Percentiles rank a stretch among this genome's conserved stretches.
These are phyloP conservation scores for Boletus bicolor DNA, from an alignment of 768 basidiomycete genomes.

Conservation along the genomic window DNA sequence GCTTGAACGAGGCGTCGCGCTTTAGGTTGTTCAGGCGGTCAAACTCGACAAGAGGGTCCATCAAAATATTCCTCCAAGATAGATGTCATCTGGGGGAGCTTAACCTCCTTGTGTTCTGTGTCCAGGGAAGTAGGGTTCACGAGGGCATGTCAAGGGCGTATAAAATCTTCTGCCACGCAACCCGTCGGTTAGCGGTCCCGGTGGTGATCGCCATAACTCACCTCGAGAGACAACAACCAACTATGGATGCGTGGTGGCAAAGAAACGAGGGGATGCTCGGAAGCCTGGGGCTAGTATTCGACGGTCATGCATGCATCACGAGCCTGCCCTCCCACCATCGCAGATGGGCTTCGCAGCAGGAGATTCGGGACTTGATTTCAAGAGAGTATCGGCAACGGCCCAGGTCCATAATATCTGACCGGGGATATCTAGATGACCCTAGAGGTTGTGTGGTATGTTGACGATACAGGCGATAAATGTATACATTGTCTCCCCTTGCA, in stretches of 20 bases:
- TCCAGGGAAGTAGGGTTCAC: conserved; percentile 19
- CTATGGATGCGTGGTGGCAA: conserved; percentile 36
- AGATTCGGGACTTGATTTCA: conserved; percentile 13
- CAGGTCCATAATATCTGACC: neutral
- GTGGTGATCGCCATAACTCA: conserved; percentile 38
- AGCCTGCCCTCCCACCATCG: conserved; percentile 17
- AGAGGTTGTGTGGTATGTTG: conserved; percentile 22
- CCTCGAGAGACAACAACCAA: conserved; percentile 29
- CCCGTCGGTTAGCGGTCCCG: conserved; percentile 34
- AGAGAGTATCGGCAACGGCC: conserved; percentile 1
- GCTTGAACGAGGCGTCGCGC: conserved; percentile 17
- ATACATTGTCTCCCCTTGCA: neutral
- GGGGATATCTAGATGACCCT: conserved; percentile 4
- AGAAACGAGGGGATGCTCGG: conserved; percentile 22
- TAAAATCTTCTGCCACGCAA: conserved; percentile 28
- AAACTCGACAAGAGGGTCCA: neutral
- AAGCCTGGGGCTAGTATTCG: conserved; percentile 21
- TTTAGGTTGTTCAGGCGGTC: conserved; percentile 8
- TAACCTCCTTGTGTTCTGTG: conserved; percentile 24
- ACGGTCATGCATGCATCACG: conserved; percentile 30
- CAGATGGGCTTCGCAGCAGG: conserved; percentile 16
- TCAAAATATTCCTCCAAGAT: conserved; percentile 34
- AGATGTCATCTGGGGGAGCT: conserved; percentile 21
- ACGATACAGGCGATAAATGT: neutral
- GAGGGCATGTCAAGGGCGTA: conserved; percentile 16